Percentiles rank a stretch among this genome's conserved stretches.
These are phyloP conservation scores for Chaetomium strumarium DNA, from an alignment of 2,329 filamentous ascomycete genomes.

Conservation along the genomic window DNA sequence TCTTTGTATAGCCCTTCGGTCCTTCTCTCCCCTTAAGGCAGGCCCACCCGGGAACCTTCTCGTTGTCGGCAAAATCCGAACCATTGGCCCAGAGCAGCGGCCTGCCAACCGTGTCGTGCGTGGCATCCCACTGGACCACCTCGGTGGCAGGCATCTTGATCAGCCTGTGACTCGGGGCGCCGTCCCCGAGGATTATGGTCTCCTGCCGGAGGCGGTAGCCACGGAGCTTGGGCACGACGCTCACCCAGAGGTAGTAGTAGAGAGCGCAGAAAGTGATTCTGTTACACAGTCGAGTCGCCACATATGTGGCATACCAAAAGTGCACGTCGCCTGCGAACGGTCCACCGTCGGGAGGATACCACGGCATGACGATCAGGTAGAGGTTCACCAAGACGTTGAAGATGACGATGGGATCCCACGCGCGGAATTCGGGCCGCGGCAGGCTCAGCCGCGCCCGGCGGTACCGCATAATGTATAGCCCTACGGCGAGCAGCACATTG, in stretches of 20 bases:
- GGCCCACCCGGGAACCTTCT: too few relatives aligned
- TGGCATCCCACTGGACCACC: slow-evolving; percentile 40
- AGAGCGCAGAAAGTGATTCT: slow-evolving; percentile 37
- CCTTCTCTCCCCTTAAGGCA: too few relatives aligned
- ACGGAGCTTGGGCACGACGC: slow-evolving; percentile 36
- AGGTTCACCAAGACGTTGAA: slow-evolving; percentile 56
- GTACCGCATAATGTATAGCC: slow-evolving; percentile 52
- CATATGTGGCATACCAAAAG: slow-evolving; percentile 70
- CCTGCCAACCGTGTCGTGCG: slow-evolving; percentile 26
- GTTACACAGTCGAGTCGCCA: slow-evolving; percentile 46
- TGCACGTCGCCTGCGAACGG: slow-evolving; percentile 57
- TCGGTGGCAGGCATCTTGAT: slow-evolving; percentile 40
- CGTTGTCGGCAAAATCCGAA: too few relatives aligned
- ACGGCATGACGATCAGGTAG: slow-evolving; percentile 63
- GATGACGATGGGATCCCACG: slow-evolving; percentile 52
- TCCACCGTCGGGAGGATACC: slow-evolving; percentile 61
- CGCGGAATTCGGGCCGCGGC: slow-evolving; percentile 46
- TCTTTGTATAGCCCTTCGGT: too few relatives aligned
- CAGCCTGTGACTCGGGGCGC: slow-evolving; percentile 41
- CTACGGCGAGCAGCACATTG: slow-evolving; percentile 48
- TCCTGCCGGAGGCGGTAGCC: slow-evolving; percentile 44
- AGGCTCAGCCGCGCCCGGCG: slow-evolving; percentile 48
- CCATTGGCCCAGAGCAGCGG: not conserved
- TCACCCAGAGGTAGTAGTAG: slow-evolving; percentile 47
- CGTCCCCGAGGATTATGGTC: slow-evolving; percentile 37